These are phyloP conservation scores for Solanum habrochaites DNA, from an alignment of 257 asterid species.

Conservation along the genomic window DNA sequence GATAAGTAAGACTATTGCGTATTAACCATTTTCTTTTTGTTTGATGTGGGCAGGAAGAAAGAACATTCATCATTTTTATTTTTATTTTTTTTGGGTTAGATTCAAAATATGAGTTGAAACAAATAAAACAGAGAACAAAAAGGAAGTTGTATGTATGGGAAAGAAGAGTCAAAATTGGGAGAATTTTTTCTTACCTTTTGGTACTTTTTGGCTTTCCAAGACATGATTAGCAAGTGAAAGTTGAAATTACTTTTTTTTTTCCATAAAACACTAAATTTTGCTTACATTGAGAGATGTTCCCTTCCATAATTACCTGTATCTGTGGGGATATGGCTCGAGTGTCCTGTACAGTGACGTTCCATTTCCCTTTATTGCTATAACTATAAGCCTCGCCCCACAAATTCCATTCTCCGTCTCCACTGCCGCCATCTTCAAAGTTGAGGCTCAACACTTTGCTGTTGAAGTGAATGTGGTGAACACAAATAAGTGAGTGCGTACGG, in stretches of 20 bases:
- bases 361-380: constrained; percentile 13
- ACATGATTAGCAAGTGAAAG: neutral
- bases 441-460: constrained; percentile 21
- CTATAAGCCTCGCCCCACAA: constrained; percentile 19
- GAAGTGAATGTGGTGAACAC: constrained; percentile 27
- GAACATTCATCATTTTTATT: neutral
- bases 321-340: neutral
- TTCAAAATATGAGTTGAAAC: no score
- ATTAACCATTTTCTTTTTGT: neutral
- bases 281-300: neutral
- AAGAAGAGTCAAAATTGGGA: no score
- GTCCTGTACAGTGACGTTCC: constrained; percentile 21
- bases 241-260: neutral
- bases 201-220: neutral
- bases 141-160: no score
- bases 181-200: neutral
- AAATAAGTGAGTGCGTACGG: constrained; percentile 32
- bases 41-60: neutral
- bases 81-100: neutral
- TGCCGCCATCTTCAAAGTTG: constrained; percentile 3
- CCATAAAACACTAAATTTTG: neutral
- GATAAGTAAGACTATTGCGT: no score
- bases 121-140: no score
- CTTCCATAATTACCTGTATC: constrained; percentile 1
- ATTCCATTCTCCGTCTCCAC: constrained; percentile 4